A percentile compares a stretch with the other conserved stretches of the same genome.
These are phyloP conservation scores for Suillus bovinus DNA, from an alignment of 768 basidiomycete species.

Conservation along the genomic window DNA sequence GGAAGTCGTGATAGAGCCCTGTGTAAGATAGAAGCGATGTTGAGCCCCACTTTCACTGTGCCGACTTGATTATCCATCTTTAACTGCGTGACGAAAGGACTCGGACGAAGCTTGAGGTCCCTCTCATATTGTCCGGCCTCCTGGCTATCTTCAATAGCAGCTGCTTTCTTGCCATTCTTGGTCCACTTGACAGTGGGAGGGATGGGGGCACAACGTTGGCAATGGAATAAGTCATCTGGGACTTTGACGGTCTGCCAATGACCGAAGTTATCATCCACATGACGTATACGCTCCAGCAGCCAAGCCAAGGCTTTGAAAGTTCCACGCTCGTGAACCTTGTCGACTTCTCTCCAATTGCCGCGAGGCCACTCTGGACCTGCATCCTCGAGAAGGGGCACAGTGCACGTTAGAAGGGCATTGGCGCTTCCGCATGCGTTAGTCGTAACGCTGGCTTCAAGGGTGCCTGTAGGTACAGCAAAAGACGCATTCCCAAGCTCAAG, in stretches of 20 bases:
- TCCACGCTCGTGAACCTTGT: constrained; percentile 81
- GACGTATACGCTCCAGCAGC: constrained; percentile 82
- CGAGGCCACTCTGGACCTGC: constrained; percentile 80
- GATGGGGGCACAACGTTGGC: constrained; percentile 80
- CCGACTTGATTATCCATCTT: constrained; percentile 65
- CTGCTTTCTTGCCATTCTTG: constrained; percentile 53
- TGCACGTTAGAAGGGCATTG: constrained; percentile 75
- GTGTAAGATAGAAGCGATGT: constrained; percentile 84
- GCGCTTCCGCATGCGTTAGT: constrained; percentile 72
- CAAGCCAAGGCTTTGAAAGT: constrained; percentile 84
- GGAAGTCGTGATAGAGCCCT: constrained; percentile 84
- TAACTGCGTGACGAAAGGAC: constrained; percentile 84
- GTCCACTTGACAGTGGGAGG: constrained; percentile 79
- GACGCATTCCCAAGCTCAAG: constrained; percentile 52
- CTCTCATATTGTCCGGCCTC: constrained; percentile 91
- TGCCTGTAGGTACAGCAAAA: constrained; percentile 63
- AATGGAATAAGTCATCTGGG: constrained; percentile 49
- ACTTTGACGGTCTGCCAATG: constrained; percentile 65
- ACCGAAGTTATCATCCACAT: constrained; percentile 63
- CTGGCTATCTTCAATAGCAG: constrained; percentile 78
- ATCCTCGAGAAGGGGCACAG: constrained; percentile 67
- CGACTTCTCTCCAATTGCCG: constrained; percentile 75
- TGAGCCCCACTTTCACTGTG: constrained; percentile 81
- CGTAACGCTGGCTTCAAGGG: constrained; percentile 50
- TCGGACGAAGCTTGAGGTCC: constrained; percentile 81